Percentiles rank a stretch among this genome's conserved stretches.
phyloP scores from a whole-genome alignment of 225 moss, liverwort and hornwort genomes.

The Sphagnum tenellum region DNA sequence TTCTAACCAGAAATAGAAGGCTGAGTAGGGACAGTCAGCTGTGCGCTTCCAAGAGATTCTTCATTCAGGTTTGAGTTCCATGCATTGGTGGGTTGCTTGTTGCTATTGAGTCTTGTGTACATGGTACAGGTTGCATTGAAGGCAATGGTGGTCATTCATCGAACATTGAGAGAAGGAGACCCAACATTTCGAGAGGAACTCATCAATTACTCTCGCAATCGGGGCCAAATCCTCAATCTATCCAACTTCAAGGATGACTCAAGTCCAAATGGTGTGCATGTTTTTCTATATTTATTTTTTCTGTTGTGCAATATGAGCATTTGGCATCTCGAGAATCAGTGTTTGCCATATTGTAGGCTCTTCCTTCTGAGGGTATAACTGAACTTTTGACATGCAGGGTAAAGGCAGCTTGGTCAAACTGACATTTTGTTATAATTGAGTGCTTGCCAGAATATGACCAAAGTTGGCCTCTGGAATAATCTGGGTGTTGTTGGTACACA shows the following conservation, averaged over 20 bases:
- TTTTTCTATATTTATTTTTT: too few species aligned
- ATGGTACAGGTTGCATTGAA: constrained; percentile 78
- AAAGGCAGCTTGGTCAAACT: too few species aligned
- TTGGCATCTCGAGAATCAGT: too few species aligned
- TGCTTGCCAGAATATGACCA: too few species aligned
- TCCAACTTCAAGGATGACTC: constrained; percentile 97
- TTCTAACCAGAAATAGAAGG: too few species aligned
- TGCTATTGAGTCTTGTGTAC: background rate
- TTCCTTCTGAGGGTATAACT: too few species aligned
- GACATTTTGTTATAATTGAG: too few species aligned
- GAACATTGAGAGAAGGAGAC: constrained; percentile 92
- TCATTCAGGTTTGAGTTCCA: too few species aligned
- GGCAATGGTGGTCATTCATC: constrained; percentile 97
- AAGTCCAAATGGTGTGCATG: constrained; percentile 66
- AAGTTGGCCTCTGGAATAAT: too few species aligned
- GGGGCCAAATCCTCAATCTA: constrained; percentile 81
- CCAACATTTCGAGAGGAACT: constrained; percentile 92
- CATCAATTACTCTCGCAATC: constrained; percentile 72
- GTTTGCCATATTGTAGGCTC: too few species aligned
- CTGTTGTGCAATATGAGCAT: too few species aligned
- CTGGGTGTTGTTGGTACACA: constrained; percentile 13
- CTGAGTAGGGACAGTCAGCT: background rate
- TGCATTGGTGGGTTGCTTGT: background rate
- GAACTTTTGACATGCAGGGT: too few species aligned
- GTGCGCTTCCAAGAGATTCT: background rate